A percentile compares a stretch with the other conserved stretches of the same genome.
phyloP scores from a whole-genome alignment of 495 filamentous ascomycete species.

The Trichoderma erinaceum region DNA sequence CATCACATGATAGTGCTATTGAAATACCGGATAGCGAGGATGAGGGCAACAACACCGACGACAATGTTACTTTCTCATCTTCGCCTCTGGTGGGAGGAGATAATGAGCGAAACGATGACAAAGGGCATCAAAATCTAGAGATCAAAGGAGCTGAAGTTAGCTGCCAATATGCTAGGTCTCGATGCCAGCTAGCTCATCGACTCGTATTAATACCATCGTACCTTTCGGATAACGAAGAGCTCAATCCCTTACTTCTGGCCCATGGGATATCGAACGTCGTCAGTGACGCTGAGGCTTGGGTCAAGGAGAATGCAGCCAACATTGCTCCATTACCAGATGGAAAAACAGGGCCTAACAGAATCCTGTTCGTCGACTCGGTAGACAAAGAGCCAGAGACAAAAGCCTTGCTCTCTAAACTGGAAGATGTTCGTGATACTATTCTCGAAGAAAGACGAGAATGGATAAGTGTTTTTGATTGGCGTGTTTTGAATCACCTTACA shows the following conservation, averaged over 20 bases:
- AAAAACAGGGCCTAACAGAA: slow-evolving; percentile 27
- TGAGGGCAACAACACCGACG: background rate
- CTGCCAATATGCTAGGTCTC: background rate
- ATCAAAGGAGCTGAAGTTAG: background rate
- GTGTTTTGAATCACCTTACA: slow-evolving; percentile 38
- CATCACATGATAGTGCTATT: background rate
- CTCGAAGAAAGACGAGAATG: slow-evolving; percentile 31
- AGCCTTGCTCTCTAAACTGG: slow-evolving; percentile 33
- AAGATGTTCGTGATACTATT: slow-evolving; percentile 26
- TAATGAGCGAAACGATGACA: background rate
- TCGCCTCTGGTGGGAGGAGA: background rate
- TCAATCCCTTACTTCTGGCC: background rate
- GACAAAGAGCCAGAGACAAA: slow-evolving; percentile 32
- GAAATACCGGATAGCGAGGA: background rate
- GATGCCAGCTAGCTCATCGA: background rate
- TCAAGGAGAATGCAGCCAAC: slow-evolving; percentile 1
- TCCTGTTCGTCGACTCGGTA: slow-evolving; percentile 40
- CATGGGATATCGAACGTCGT: slow-evolving; percentile 22
- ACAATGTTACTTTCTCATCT: background rate
- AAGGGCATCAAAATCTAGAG: background rate
- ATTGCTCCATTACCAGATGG: background rate
- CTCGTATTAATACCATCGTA: background rate
- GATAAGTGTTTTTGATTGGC: slow-evolving; percentile 46
- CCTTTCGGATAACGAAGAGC: background rate
- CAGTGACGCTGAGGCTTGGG: slow-evolving; percentile 24